phyloP scores from a whole-genome alignment of 352 stramenopile species.

The Phytophthora pini region DNA sequence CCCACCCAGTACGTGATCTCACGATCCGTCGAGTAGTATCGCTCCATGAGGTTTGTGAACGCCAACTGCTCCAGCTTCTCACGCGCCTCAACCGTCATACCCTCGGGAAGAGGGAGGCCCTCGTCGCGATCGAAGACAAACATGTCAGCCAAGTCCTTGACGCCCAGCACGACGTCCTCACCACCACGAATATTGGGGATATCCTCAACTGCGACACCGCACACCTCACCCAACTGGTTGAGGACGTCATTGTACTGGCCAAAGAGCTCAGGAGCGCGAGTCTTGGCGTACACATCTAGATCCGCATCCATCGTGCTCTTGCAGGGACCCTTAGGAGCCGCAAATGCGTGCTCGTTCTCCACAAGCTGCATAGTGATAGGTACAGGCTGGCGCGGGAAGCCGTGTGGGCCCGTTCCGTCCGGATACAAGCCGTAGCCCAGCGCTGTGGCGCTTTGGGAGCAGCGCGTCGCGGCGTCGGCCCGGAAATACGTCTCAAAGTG shows the following conservation, averaged over 20 bases:
- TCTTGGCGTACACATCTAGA: slow-evolving; percentile 61
- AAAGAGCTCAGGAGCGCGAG: slow-evolving; percentile 65
- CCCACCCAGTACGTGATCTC: slow-evolving; percentile 87
- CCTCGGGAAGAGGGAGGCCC: slow-evolving; percentile 52
- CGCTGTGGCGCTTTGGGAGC: slow-evolving; percentile 78
- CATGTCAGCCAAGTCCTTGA: slow-evolving; percentile 88
- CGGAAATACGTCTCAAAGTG: slow-evolving; percentile 90
- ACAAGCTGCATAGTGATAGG: slow-evolving; percentile 88
- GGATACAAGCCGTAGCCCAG: slow-evolving; percentile 84
- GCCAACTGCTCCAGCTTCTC: slow-evolving; percentile 67
- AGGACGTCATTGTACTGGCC: slow-evolving; percentile 62
- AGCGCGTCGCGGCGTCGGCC: slow-evolving; percentile 80
- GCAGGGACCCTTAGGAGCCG: slow-evolving; percentile 82
- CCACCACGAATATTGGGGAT: slow-evolving; percentile 62
- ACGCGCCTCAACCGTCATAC: slow-evolving; percentile 62
- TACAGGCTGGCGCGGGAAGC: slow-evolving; percentile 76
- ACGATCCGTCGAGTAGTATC: slow-evolving; percentile 83
- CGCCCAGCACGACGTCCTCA: slow-evolving; percentile 77
- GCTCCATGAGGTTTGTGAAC: slow-evolving; percentile 87
- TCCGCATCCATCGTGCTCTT: slow-evolving; percentile 55
- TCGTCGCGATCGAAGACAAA: slow-evolving; percentile 84
- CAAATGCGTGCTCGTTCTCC: slow-evolving; percentile 86
- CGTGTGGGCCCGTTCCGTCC: slow-evolving; percentile 70
- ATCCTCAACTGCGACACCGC: slow-evolving; percentile 62
- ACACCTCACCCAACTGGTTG: slow-evolving; percentile 58